These are phyloP conservation scores for Lipomyces japonicus DNA, from an alignment of 805 yeast species.

Conservation along the genomic window DNA sequence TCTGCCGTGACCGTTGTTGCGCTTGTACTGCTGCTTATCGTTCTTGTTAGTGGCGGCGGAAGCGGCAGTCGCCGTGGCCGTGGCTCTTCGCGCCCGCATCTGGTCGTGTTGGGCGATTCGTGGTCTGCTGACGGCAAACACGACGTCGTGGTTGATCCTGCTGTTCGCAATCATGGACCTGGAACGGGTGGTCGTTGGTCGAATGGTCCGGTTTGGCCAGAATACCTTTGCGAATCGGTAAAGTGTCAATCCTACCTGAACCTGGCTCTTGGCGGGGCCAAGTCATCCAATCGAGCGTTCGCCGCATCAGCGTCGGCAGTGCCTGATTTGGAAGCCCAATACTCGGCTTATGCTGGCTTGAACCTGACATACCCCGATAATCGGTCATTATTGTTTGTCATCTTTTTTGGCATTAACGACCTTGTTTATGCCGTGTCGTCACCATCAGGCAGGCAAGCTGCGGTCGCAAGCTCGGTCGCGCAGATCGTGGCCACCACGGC, in stretches of 20 bases:
- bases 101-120: constrained; percentile 26
- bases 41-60: too few relatives aligned
- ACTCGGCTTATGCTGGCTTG: neutral
- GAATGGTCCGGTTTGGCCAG: constrained; percentile 27
- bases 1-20: too few relatives aligned
- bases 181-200: constrained; percentile 26
- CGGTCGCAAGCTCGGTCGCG: constrained; percentile 18
- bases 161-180: constrained; percentile 10
- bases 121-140: constrained; percentile 27
- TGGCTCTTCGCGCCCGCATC: neutral
- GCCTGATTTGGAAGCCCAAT: constrained; percentile 18
- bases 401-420: constrained; percentile 26
- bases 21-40: neutral
- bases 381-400: constrained; percentile 15
- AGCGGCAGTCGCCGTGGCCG: too few relatives aligned
- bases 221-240: constrained; percentile 13
- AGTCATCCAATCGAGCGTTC: constrained; percentile 14
- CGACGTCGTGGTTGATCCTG: constrained; percentile 6
- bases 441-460: constrained; percentile 7
- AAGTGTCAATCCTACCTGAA: constrained; percentile 14
- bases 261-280: constrained; percentile 26
- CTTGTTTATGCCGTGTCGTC: constrained; percentile 14
- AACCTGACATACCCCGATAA: neutral
- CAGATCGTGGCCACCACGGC: constrained; percentile 11
- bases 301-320: constrained; percentile 22